Base-by-base conservation (phyloP, 2,329 filamentous ascomycete species). In the Sclerotinia spermophila region DNA sequence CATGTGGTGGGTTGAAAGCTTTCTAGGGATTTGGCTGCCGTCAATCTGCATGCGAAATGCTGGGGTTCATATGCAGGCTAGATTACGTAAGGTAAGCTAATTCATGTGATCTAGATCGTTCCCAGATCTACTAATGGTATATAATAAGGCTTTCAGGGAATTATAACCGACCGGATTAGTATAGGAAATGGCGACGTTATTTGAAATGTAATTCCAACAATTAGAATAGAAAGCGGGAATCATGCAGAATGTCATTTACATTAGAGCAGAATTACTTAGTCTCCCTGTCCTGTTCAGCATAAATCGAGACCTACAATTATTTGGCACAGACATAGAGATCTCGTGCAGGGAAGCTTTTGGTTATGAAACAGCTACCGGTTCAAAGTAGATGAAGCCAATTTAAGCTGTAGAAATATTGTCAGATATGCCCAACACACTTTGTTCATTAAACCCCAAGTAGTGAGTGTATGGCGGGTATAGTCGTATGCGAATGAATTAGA, bases 91-190 rank as follows among this genome's bases (percentile, higher is more conserved):
- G 42, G 27, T 13, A 27, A 13, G 15, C 60, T 33, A 62, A 38
- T 40, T 17, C 38, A 27, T 60, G 60, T 35, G 59, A 45, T 62
- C 59, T 62, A 62, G 58, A 61, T 42, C n/a, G n/a, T 44, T 61
- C 45, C 45, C 40, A 44, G n/a, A 61, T 13, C 17, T 30, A 24
- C n/a, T 13, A 30, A 7, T 17, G 48, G 48, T 53, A 15, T n/a
- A n/a, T 51, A n/a, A 6, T 51, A 17, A 27, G 27, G 48, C 24
- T 51, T 30, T 24, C 13, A 5, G 19, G 21, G 5, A 7, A 15
- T 15, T 45, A 33, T 33, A n/a, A n/a, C n/a, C n/a, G n/a, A 15
- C 30, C 19, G 42, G 21, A 48, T 64, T 19, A 48, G 42, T 35
- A 48, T 35, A 1, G 40, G n/a, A 45, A 24, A 62, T 24, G 17